A percentile compares a stretch with the other conserved stretches of the same genome.
Conservation (phyloP, 495 filamentous ascomycete species). For the Schizothecium vesticola region DNA sequence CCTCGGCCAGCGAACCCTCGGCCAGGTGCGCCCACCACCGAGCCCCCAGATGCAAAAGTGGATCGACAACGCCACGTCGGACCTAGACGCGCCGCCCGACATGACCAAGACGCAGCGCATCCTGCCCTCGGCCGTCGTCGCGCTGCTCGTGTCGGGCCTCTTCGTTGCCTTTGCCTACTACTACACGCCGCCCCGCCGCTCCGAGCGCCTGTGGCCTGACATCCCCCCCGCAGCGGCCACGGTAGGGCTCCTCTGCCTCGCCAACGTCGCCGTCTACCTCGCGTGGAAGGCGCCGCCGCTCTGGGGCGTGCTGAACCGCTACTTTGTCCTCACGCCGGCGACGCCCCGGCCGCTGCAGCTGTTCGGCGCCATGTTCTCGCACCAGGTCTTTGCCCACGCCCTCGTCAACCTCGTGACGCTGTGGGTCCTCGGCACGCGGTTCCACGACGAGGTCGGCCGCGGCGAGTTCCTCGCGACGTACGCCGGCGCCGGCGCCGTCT, state of each 20-base stretch:
- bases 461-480: constrained; percentile 80
- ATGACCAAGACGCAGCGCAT: constrained; percentile 55
- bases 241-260: constrained; percentile 55
- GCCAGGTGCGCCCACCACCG: constrained; percentile 14
- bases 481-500: constrained; percentile 59
- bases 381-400: constrained; percentile 62
- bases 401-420: constrained; percentile 61
- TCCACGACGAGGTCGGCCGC: constrained; percentile 85
- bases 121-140: constrained; percentile 56
- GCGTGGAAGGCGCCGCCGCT: constrained; percentile 64
- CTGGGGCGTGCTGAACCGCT: constrained; percentile 71
- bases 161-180: constrained; percentile 50
- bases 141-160: constrained; percentile 44
- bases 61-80: constrained; percentile 31
- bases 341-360: constrained; percentile 61
- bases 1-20: constrained; percentile 23
- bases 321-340: constrained; percentile 67
- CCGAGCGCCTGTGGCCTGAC: constrained; percentile 63
- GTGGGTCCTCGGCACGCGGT: constrained; percentile 44
- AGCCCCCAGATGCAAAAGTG: constrained; percentile 36
- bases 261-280: constrained; percentile 58
- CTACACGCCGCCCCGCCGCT: constrained; percentile 57
- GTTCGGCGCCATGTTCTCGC: constrained; percentile 72
- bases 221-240: constrained; percentile 78
- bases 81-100: constrained; percentile 43